These are phyloP conservation scores for Diaporthe citri DNA, from an alignment of 2,329 filamentous ascomycete species.

Conservation along the genomic window DNA sequence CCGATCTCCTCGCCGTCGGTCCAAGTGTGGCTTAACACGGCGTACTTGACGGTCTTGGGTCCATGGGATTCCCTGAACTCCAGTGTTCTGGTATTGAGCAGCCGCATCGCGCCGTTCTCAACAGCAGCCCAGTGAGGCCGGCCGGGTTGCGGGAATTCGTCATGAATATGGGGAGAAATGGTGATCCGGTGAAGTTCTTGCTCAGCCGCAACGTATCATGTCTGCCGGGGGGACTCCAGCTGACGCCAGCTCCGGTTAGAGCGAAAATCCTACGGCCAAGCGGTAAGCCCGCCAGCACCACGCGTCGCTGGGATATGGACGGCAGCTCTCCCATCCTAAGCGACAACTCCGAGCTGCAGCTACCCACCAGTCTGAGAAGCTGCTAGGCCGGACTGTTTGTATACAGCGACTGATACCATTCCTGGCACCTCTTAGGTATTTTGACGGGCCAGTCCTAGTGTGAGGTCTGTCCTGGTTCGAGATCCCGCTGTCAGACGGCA, in stretches of 20 bases:
- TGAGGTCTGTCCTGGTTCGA: neutral
- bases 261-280: too few species aligned
- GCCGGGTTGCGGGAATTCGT: neutral
- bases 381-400: neutral
- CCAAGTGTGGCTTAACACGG: constrained; percentile 48
- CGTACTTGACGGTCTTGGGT: constrained; percentile 39
- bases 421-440: neutral
- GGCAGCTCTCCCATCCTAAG: neutral
- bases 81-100: constrained; percentile 21
- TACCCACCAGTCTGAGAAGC: neutral
- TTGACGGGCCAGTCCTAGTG: neutral
- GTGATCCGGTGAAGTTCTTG: neutral
- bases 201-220: neutral
- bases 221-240: neutral
- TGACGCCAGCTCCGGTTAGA: neutral
- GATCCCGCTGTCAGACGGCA: neutral
- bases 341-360: neutral
- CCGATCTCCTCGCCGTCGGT: constrained; percentile 42
- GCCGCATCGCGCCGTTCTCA: constrained; percentile 4
- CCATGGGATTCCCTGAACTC: constrained; percentile 10
- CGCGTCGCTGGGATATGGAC: neutral
- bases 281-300: neutral
- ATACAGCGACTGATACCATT: neutral
- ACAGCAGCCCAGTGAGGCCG: neutral
- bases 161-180: neutral